Base-by-base conservation (phyloP, 495 filamentous ascomycete genomes). In the Pseudevernia furfuracea region DNA sequence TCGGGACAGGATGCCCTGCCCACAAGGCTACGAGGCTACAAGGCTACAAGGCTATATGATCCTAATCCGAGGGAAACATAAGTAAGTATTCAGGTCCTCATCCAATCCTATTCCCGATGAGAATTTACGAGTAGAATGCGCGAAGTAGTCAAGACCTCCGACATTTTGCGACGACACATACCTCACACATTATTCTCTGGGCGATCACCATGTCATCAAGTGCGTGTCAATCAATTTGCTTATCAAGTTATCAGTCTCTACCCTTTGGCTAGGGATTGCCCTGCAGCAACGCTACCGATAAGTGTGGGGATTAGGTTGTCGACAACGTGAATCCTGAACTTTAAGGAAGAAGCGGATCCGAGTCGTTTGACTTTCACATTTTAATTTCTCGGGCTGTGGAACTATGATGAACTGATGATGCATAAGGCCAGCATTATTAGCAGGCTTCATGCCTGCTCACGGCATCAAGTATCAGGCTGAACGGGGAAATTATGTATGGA, bases 241-340 rank as follows among this genome's bases (percentile, higher is more conserved):
- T 62, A 41, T 41, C 48, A 38, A 6, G n/a, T 46, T 62, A 41
- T 41, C 48, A 38, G 11, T 14, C 21, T 41, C 23, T 17, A 32
- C 30, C 37, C n/a, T n/a, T 56, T 15, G 17, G 49, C 25, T 34
- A 62, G 12, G n/a, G 36, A 41, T 30, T 4, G 38, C 36, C 49
- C 25, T 43, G 53, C 25, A 48, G 21, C 25, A 39, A n/a, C 28
- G 36, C 23, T 55, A 53, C 28, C 48, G n/a, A 34, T 32, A 56
- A 62, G 60, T 39, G 60, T 62, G 48, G 60, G 60, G 48, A 55
- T 55, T 62, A 62, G 44, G 44, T 56, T 62, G 37, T 53, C 49
- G 49, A 53, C 49, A 32, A 53, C 28, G 49, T 53, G 49, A 15
- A 30, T 3, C 19, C 25, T 17, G 49, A 53, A 53, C 28, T 32